Base-by-base conservation (phyloP, 2,329 filamentous ascomycete genomes). In the Ceratocystis colombiana region DNA sequence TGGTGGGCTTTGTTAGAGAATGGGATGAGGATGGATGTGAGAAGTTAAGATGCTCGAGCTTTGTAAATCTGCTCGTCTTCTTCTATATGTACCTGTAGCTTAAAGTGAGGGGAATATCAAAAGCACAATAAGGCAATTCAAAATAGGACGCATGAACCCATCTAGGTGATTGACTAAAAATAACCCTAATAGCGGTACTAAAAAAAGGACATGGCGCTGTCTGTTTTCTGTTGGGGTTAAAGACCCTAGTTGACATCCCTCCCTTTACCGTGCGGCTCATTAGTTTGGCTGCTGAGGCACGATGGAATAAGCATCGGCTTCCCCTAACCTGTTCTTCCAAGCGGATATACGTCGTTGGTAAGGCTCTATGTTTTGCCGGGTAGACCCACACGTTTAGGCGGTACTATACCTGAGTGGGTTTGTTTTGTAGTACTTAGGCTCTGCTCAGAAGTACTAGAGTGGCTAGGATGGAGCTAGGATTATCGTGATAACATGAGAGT, bases 71-170 rank as follows among this genome's bases (percentile, higher is more conserved):
- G 37, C 37, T 41, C 37, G 37, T 4, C 37, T 6, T 45, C 15
- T n/a, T 62, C 33, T 62, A 44, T 62, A 44, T 62, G 33, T 62
- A 50, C 8, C 37, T 22, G 46, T 50, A 10, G n/a, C n/a, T 22
- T 41, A 41, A 41, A 41, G 37, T 59, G 55, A 59, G 55, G 55
- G 55, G 55, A 59, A 59, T 59, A 33, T 37, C 17, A 25, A 17
- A 41, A 41, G 37, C 55, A 25, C 48, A 53, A 28, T 53, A 25
- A n/a, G 55, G 15, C n/a, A 28, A 12, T 33, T 57, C 28, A 57
- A 37, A n/a, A 33, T 37, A 59, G 55, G 22, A 37, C 15, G 55
- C 55, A 59, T 59, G 25, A 59, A 20, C 55, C 55, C 30, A 30
- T 59, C 17, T 17, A 37, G 17, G 55, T 37, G 55, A 15, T 59